These are phyloP conservation scores for Ceratocystis smalleyi DNA, from an alignment of 2,329 filamentous ascomycete genomes.

Conservation along the genomic window DNA sequence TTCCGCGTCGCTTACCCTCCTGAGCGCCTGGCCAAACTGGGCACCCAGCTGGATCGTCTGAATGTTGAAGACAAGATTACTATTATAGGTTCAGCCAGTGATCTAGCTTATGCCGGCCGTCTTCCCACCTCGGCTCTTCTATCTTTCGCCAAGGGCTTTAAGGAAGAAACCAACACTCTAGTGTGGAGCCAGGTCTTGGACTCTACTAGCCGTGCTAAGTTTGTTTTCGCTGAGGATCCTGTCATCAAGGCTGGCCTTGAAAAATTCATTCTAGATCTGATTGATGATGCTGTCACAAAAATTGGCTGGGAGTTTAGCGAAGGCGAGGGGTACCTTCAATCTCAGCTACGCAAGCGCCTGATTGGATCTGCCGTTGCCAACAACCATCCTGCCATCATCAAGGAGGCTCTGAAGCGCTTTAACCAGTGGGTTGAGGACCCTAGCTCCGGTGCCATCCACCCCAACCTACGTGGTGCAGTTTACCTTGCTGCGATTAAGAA, in stretches of 20 bases:
- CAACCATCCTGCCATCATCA: conserved; percentile 57
- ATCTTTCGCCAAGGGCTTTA: conserved; percentile 71
- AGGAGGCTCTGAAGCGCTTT: conserved; percentile 67
- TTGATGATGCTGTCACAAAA: conserved; percentile 57
- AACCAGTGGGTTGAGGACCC: conserved; percentile 57
- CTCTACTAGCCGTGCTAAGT: conserved; percentile 60
- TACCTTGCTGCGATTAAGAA: conserved; percentile 62
- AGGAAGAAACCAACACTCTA: conserved; percentile 64
- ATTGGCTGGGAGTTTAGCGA: conserved; percentile 75
- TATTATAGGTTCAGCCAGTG: conserved; percentile 75
- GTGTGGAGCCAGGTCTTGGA: conserved; percentile 79
- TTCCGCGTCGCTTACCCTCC: conserved; percentile 89
- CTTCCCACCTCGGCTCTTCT: conserved; percentile 68
- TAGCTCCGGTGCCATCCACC: conserved; percentile 56
- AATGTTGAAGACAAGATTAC: conserved; percentile 83
- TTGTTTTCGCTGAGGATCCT: conserved; percentile 68
- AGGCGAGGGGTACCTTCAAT: conserved; percentile 65
- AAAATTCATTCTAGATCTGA: conserved; percentile 63
- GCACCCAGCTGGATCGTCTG: conserved; percentile 58
- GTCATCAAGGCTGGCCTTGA: conserved; percentile 56
- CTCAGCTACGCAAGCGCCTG: conserved; percentile 68
- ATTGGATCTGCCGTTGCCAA: conserved; percentile 59
- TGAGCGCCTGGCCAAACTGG: conserved; percentile 65
- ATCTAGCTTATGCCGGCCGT: conserved; percentile 75
- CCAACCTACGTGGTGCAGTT: conserved; percentile 63